Evolutionary conservation across 1,284 basidiomycete species (phyloP), one percentile per base, ranked within the genome.

Genomic region (Ganoderma sinense): DNA sequence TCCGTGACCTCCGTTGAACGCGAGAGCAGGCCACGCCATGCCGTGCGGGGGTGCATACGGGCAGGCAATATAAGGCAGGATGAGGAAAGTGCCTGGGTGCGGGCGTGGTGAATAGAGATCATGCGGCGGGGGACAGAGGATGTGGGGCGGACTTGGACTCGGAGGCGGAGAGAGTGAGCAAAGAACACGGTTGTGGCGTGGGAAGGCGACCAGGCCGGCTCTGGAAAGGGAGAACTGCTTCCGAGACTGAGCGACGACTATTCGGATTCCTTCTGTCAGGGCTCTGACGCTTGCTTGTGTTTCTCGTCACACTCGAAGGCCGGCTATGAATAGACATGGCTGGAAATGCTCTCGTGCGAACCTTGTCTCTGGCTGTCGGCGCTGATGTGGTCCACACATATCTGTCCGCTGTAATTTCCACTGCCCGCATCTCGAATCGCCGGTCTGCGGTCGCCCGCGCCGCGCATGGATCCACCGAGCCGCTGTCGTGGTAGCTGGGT

Each of bases 161-260:
- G 53, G 26, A 55, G 26, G 53, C 26, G 36, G 36, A 36, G 36
- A 55, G 26, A 13, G 4, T 41, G 40, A 51, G 31, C 11, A 11
- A n/a, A 33, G 56, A 23, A n/a, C 33, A 36, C 56, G 56, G 7
- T 71, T 68, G 72, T 73, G 73, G 74, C 74, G 74, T 75, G 74
- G 70, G 70, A 75, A 70, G 0, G 43, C 5, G 55, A 3, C 16
- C 51, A 51, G 53, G 63, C 4, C 40, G 29, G 43, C 56, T 64
- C 56, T 61, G 39, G 48, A 55, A 36, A 33, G 29, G 58, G 33
- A 59, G 20, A 53, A 58, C 59, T 51, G 53, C 48, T 43, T 64
- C 39, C 58, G 62, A 48, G 66, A 62, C 23, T 51, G 62, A 56
- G 66, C 69, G 69, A 73, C 71, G 65, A 56, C 70, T 51, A 51